Percentiles rank a stretch among this genome's conserved stretches.
Conservation (phyloP, 2,329 filamentous ascomycete genomes). For the Chalaropsis thielavioides region DNA sequence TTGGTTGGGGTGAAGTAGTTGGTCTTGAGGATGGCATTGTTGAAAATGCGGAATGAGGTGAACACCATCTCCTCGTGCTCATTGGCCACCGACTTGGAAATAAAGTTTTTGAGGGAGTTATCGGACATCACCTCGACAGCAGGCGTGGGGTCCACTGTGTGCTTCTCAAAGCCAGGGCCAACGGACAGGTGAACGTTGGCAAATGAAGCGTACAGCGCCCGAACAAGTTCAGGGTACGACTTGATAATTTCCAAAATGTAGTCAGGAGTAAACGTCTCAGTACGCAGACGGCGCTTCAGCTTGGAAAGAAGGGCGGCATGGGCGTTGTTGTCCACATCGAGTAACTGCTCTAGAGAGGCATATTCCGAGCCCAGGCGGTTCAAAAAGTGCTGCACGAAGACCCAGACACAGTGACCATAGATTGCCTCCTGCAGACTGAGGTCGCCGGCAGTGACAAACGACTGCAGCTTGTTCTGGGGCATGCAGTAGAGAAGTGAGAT, state of each 20-base stretch:
- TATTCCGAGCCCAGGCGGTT: conserved; percentile 92
- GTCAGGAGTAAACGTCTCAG: conserved; percentile 93
- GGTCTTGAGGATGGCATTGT: conserved; percentile 83
- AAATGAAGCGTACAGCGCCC: conserved; percentile 80
- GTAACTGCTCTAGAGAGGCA: conserved; percentile 63
- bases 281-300: conserved; percentile 86
- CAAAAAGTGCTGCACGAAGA: conserved; percentile 94
- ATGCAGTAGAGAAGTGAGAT: conserved; percentile 94
- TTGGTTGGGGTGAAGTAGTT: conserved; percentile 97
- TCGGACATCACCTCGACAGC: conserved; percentile 60
- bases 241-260: conserved; percentile 97
- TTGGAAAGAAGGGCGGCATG: conserved; percentile 82
- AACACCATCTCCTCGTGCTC: conserved; percentile 98
- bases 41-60: conserved; percentile 92
- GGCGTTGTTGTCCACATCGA: conserved; percentile 67
- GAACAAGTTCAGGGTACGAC: conserved; percentile 74
- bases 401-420: conserved; percentile 94
- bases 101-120: conserved; percentile 53
- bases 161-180: conserved; percentile 36
- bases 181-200: conserved; percentile 64
- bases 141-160: conserved; percentile 37
- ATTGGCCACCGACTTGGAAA: conserved; percentile 67
- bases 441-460: conserved; percentile 69
- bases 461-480: conserved; percentile 90
- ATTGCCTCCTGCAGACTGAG: conserved; percentile 92